phyloP scores from a whole-genome alignment of 768 basidiomycete species.

The Lactarius sp. region DNA sequence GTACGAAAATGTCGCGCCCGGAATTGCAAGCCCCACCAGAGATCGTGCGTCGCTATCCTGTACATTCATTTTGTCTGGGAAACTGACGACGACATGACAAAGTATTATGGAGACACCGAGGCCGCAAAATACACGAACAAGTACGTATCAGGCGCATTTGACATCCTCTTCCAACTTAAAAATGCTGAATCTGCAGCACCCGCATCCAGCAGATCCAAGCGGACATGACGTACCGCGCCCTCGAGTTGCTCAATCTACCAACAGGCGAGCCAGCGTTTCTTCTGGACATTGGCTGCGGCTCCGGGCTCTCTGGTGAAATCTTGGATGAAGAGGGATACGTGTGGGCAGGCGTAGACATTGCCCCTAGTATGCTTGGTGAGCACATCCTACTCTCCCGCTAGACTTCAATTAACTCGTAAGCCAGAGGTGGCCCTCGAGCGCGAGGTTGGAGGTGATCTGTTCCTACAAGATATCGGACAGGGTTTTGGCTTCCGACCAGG shows the following conservation, averaged over 20 bases:
- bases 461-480: conserved; percentile 96
- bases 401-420: not conserved
- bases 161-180: not conserved
- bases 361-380: conserved; percentile 95
- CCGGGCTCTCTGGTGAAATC: conserved; percentile 95
- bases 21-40: conserved; percentile 61
- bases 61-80: not conserved
- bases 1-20: conserved; percentile 47
- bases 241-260: conserved; percentile 85
- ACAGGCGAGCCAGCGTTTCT: conserved; percentile 76
- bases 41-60: conserved; percentile 50
- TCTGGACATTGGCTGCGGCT: conserved; percentile 95
- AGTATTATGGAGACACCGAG: conserved; percentile 94
- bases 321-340: conserved; percentile 89
- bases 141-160: conserved; percentile 36
- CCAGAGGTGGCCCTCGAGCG: conserved; percentile 92
- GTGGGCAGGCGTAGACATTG: conserved; percentile 93
- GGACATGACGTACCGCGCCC: conserved; percentile 93
- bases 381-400: not conserved
- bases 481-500: conserved; percentile 97
- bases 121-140: conserved; percentile 97
- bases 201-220: conserved; percentile 96
- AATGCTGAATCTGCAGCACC: conserved; percentile 47
- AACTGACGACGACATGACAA: conserved; percentile 31
- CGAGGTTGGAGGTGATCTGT: conserved; percentile 93